These are phyloP conservation scores for Chlorella sorokiniana DNA, from an alignment of 139 green algal species.

Conservation along the genomic window DNA sequence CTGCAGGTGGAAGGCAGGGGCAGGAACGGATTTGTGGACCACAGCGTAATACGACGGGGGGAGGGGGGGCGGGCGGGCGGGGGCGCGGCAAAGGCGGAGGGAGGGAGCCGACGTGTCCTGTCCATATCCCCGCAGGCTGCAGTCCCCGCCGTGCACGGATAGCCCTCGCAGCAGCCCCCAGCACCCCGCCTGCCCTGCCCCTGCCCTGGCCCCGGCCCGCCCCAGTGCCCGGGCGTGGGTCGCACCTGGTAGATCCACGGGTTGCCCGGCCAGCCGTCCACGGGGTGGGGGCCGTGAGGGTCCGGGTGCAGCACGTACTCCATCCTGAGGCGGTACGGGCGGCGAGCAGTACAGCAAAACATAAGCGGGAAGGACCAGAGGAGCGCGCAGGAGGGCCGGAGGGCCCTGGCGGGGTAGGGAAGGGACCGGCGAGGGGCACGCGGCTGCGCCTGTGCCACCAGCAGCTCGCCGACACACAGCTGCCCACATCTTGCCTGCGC, in stretches of 20 bases:
- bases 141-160: no score
- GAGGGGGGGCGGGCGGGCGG: background rate
- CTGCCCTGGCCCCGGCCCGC: background rate
- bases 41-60: background rate
- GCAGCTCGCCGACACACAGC: no score
- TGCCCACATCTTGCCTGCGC: no score
- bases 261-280: conserved; percentile 45
- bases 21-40: no score
- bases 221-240: background rate
- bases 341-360: background rate
- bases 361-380: background rate
- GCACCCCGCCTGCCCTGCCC: background rate
- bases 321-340: background rate
- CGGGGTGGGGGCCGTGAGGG: conserved; percentile 31
- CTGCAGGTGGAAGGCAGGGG: background rate
- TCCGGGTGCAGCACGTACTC: conserved; percentile 42
- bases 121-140: no score
- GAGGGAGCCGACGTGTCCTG: no score
- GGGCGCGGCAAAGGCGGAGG: background rate
- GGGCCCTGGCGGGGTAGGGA: no score
- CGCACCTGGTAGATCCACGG: conserved; percentile 42
- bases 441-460: no score
- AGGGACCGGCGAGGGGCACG: no score
- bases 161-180: no score
- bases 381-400: background rate